Base-by-base conservation (phyloP, 202 grass and related monocot species). In the Zoysia matrella region DNA sequence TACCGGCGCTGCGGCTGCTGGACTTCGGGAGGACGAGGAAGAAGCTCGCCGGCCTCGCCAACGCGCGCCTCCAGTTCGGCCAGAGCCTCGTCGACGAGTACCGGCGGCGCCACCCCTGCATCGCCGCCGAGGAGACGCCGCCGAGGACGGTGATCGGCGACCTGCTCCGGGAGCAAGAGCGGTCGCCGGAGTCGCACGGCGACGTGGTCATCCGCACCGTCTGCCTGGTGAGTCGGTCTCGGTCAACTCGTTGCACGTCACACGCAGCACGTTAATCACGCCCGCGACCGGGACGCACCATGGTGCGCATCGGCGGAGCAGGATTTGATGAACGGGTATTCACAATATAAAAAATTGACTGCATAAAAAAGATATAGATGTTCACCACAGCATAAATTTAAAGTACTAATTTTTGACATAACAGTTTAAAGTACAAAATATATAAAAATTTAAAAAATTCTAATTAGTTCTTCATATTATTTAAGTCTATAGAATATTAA, bases 11-110 rank as follows among this genome's bases (percentile, higher is more conserved):
- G n/a, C 69, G 71, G 56, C 14, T 76, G 70, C 16, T 93, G 4
- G 84, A 92, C 52, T 86, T 89, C 1, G 78, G 80, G 3, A 77
- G 69, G 30, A 45, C 60, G 39, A 8, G 11, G 10, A 80, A 70
- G 71, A 57, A 18, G 75, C 67, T 93, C 47, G 69, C 40, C 6
- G 60, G 2, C 1, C 7, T 97, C n/a, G 58, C 65, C 48, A 77
- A 62, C 30, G 71, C 53, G 13, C 85, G 88, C 1, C 58, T 52
- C 10, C 14, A 68, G 47, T 85, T 97, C 8, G 71, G 85, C 1
- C 83, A 93, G 72, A 45, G 69, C 3, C 12, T 97, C 42, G 3
- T 97, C 60, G 94, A 97, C 45, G 83, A 86, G n/a, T 72, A 80
- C 67, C 66, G 76, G n/a, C 44, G 67, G 10, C 65, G 45, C 4